Evolutionary conservation across 129 eudicot genomes (phyloP).

Genomic region (Tanacetum coccineum): DNA sequence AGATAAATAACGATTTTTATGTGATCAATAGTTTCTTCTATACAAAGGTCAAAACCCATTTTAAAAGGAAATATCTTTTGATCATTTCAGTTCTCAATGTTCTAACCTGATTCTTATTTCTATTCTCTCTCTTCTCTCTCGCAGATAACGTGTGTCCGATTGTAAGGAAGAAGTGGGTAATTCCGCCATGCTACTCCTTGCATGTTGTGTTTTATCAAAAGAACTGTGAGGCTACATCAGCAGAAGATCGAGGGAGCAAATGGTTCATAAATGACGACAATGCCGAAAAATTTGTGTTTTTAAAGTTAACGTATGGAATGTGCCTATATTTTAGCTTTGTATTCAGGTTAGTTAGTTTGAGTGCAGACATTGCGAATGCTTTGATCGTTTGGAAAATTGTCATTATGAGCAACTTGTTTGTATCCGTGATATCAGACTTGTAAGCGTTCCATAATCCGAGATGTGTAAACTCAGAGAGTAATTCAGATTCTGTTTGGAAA

Average conservation of each 20-base stretch:
- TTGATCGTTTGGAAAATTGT: conserved; percentile 3
- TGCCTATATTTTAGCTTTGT: conserved; percentile 20
- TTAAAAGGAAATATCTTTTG: too few relatives aligned
- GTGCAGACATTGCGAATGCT: conserved; percentile 17
- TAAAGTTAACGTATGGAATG: not conserved
- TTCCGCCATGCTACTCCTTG: not conserved
- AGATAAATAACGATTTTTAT: too few relatives aligned
- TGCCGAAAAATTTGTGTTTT: conserved; percentile 6
- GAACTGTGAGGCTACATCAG: not conserved
- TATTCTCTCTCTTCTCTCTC: not conserved
- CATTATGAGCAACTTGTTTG: not conserved
- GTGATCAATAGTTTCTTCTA: too few relatives aligned
- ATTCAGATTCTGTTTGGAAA: conserved; percentile 1
- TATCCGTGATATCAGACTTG: not conserved
- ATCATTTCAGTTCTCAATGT: not conserved
- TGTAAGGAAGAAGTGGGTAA: conserved; percentile 8
- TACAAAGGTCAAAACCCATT: too few relatives aligned
- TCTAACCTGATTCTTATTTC: not conserved
- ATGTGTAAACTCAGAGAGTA: conserved; percentile 4
- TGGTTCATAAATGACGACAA: not conserved
- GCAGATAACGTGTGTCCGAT: not conserved
- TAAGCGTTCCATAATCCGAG: not conserved
- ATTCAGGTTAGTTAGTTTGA: conserved; percentile 13
- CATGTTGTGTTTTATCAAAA: not conserved
- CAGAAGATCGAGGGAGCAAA: not conserved